Evolutionary conservation across 306 rosid genomes (phyloP), one percentile per base, ranked within the genome.

Genomic region (Pueraria montana): DNA sequence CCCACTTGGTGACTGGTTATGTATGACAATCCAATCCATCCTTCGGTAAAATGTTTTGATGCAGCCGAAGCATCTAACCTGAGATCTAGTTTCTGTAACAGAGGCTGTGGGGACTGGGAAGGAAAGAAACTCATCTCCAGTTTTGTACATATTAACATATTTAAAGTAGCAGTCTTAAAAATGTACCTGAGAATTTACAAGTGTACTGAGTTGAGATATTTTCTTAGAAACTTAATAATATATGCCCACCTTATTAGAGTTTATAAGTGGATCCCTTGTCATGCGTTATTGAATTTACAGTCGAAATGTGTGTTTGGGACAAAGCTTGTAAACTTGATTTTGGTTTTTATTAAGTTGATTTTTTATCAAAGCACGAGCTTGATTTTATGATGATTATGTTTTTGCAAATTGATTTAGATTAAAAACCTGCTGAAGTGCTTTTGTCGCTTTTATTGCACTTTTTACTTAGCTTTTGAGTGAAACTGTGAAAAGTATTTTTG

Each of bases 1-100:
- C 92, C 34, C 93, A 90, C 74, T 81, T 91, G 7, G 95, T 96
- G 84, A 82, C 95, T 38, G 80, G 90, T 79, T 92, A 86, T 87
- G 85, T 65, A 68, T 72, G 86, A 81, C 46, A n/a, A 67, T 77
- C 26, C 46, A n/a, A 67, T 77, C 26, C 49, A 8, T 38, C 13
- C 52, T 21, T 56, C 40, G 1, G 24, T 4, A 18, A 52, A 55
- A 53, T 45, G 71, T 71, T 75, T 84, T 78, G 82, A 77, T 45
- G 40, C 67, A 69, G 34, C 12, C 16, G 56, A 32, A n/a, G 17
- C 59, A 71, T 85, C 83, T 84, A 86, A 87, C 86, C 52, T 5
- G 80, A 77, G 77, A 70, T 78, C 59, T 88, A 83, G 88, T 84
- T 89, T 69, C 43, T 88, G 78, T 80, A 56, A 20, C 52, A 56